These are phyloP conservation scores for Diaporthe velutina DNA, from an alignment of 2,329 filamentous ascomycete genomes.

Conservation along the genomic window DNA sequence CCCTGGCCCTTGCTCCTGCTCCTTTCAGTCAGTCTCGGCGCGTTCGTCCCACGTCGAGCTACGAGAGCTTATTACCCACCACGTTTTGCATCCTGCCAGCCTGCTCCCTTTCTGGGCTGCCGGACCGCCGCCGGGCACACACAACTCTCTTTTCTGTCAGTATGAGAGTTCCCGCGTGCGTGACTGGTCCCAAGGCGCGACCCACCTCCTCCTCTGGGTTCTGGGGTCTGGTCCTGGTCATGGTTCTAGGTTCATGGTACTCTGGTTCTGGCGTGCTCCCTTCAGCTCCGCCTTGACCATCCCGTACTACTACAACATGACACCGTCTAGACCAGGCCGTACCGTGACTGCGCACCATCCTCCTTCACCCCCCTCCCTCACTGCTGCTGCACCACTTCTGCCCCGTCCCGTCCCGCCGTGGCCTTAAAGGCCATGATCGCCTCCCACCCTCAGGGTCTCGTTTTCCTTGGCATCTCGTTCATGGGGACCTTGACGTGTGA, in stretches of 20 bases:
- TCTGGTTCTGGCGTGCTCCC: not conserved
- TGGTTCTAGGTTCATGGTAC: not conserved
- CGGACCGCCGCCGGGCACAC: not conserved
- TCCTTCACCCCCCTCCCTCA: not conserved
- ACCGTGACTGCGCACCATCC: not conserved
- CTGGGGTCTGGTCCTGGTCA: not conserved
- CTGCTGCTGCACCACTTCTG: slow-evolving; percentile 18
- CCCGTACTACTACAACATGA: not conserved
- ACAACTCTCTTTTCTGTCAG: not conserved
- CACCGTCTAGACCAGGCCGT: not conserved
- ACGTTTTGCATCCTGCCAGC: slow-evolving; percentile 12
- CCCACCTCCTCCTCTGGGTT: slow-evolving; percentile 8
- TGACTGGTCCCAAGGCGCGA: slow-evolving; percentile 9
- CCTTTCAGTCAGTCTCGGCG: slow-evolving; percentile 9
- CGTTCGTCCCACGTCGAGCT: slow-evolving; percentile 26
- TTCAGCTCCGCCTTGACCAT: not conserved
- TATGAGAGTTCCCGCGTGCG: not conserved
- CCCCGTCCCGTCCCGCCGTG: slow-evolving; percentile 22
- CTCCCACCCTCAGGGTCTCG: slow-evolving; percentile 26
- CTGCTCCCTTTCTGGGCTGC: slow-evolving; percentile 1
- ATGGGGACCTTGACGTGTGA: slow-evolving; percentile 5
- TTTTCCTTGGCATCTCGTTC: slow-evolving; percentile 21
- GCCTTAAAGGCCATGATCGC: slow-evolving; percentile 23
- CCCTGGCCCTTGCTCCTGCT: not conserved
- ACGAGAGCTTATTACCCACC: slow-evolving; percentile 28